Evolutionary conservation across 768 basidiomycete species (phyloP), one percentile per base, ranked within the genome.

Genomic region (Russula olivacea): DNA sequence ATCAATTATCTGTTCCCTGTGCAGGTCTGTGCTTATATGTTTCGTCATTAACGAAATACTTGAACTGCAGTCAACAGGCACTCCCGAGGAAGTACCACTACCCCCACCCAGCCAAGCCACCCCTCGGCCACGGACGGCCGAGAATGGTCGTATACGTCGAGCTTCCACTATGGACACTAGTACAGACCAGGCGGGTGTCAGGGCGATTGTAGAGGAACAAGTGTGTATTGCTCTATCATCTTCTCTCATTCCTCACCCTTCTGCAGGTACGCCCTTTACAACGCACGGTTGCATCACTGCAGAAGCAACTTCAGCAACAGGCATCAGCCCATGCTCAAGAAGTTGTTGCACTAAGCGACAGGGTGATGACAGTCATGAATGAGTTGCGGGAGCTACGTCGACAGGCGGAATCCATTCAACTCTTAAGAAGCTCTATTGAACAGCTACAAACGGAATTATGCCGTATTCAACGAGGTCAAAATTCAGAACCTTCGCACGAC

Each of bases 221-320:
- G 65, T 64, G 36, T 55, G 64, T 52, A 21, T 23, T 41, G 3
- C 38, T 5, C 4, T 15, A 19, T 43, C 12, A 38, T 10, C 21
- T 10, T 41, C 55, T n/a, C 7, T 28, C 36, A 50, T 19, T 48
- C 8, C 48, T 65, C 50, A 65, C 47, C 25, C 3, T 36, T 48
- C 12, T 34, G 17, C 41, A 68, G 67, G 48, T 64, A 21, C 65
- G 45, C 12, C 56, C 67, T 17, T 41, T 68, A 30, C 65, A 68
- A 30, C 55, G 50, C 17, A 63, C 58, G 6, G 56, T 68, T 32
- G 30, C 61, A 45, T 60, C 59, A 17, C 55, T 68, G 41, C 65
- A 67, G 41, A 36, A n/a, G 17, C 66, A 68, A 48, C 58, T 68
- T 10, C 65, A 67, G 30, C 58, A 63, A 56, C 65, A 61, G 38